Base-by-base conservation (phyloP, 2,329 filamentous ascomycete species). In the Colletotrichum viniferum region DNA sequence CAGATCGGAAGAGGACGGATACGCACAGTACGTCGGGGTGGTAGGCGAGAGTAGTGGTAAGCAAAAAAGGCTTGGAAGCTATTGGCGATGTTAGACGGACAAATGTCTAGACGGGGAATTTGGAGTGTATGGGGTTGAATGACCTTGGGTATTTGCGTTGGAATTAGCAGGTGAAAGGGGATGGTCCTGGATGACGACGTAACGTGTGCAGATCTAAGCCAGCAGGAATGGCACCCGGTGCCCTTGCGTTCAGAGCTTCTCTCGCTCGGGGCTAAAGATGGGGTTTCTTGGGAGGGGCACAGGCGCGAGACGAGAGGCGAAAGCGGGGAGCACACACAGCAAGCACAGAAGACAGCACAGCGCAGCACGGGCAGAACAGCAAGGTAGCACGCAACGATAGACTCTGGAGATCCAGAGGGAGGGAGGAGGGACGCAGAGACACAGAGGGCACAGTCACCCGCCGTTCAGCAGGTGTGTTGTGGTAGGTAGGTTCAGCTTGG, bases 131-230 rank as follows among this genome's bases (percentile, higher is more conserved):
- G 70, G 69, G 62, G 38, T 75, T 72, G 69, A 70, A 55, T 76
- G 63, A 74, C 65, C 74, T 74, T 66, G 62, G 56, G 38, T 74
- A 43, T 52, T 52, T 76, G 66, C 36, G 65, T 66, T 74, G 76
- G 74, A 77, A 77, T 77, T 75, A 69, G 75, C 77, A 76, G 75
- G 68, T 76, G 77, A 67, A 76, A 73, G 62, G 43, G 68, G 52
- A 69, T 75, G 30, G 55, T 55, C 55, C 64, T 52, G 75, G 75
- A 78, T 77, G 75, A 77, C 77, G 75, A 77, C 77, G 71, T 74
- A 76, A 76, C 71, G 75, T 78, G 75, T 78, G 71, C 69, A 77
- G 68, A 77, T 77, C 73, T 74, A 61, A 60, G 64, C 73, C 69
- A 76, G 58, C 65, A 70, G 73, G 73, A 76, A 76, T 76, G 73